Evolutionary conservation across 352 stramenopile species (phyloP).

Genomic region (Phytophthora capsici): DNA sequence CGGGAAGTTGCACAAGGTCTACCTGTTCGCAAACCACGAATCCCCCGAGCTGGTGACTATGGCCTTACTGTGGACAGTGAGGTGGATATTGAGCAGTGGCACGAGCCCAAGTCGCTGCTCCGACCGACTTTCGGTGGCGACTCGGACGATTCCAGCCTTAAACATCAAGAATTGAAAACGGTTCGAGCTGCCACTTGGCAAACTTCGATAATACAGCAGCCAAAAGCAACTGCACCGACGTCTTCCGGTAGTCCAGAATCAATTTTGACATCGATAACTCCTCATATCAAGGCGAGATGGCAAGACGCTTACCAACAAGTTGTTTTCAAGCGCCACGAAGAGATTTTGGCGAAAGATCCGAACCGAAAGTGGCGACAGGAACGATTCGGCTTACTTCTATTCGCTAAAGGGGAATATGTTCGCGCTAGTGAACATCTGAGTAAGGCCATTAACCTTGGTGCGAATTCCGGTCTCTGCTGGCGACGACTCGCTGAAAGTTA

Average conservation of each 20-base stretch:
- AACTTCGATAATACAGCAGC: not conserved
- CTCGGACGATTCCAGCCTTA: slow-evolving; percentile 5
- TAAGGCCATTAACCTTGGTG: slow-evolving; percentile 58
- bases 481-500: slow-evolving; percentile 64
- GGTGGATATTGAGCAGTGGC: slow-evolving; percentile 11
- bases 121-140: slow-evolving; percentile 36
- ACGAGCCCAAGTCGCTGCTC: slow-evolving; percentile 14
- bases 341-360: slow-evolving; percentile 62
- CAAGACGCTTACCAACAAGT: slow-evolving; percentile 48
- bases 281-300: slow-evolving; percentile 43
- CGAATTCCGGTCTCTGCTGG: slow-evolving; percentile 52
- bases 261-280: not conserved
- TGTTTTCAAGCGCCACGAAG: slow-evolving; percentile 61
- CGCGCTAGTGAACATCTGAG: slow-evolving; percentile 52
- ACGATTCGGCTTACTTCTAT: slow-evolving; percentile 63
- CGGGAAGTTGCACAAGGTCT: slow-evolving; percentile 56
- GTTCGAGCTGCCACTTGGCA: not conserved
- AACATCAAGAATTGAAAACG: not conserved
- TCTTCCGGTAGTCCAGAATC: slow-evolving; percentile 1
- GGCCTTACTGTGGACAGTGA: slow-evolving; percentile 14
- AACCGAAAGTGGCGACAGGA: slow-evolving; percentile 74
- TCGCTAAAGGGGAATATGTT: slow-evolving; percentile 45
- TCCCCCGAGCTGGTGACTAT: slow-evolving; percentile 19
- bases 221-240: not conserved
- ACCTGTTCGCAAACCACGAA: slow-evolving; percentile 17